Conservation (phyloP, 2,329 filamentous ascomycete species). For the Emmonsiellopsis sp. region DNA sequence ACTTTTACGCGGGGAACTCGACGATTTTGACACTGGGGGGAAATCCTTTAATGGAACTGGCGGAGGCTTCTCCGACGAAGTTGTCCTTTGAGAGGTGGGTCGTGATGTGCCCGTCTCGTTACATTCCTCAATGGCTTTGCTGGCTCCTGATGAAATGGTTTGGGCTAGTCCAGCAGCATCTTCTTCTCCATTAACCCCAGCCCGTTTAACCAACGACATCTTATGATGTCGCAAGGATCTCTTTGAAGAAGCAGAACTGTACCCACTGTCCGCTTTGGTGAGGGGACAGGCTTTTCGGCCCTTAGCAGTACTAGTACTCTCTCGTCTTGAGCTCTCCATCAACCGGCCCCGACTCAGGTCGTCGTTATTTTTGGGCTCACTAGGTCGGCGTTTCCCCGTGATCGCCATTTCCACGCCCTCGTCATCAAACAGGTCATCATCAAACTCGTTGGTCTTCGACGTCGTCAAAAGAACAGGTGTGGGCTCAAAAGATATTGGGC, state of each 20-base stretch:
- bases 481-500: neutral
- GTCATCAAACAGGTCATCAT: neutral
- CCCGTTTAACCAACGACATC: neutral
- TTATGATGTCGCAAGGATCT: neutral
- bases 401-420: slow-evolving; percentile 6
- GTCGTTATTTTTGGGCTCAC: neutral
- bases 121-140: slow-evolving; percentile 1
- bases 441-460: neutral
- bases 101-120: neutral
- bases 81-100: neutral
- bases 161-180: neutral
- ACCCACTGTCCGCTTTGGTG: slow-evolving; percentile 30
- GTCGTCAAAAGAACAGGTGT: neutral
- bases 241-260: slow-evolving; percentile 26
- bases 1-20: neutral
- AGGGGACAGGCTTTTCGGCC: slow-evolving; percentile 17
- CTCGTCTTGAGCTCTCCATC: slow-evolving; percentile 9
- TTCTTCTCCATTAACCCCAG: neutral
- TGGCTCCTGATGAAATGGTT: neutral
- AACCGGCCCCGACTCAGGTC: neutral
- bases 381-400: slow-evolving; percentile 10
- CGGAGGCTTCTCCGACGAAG: neutral
- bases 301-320: neutral
- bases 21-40: neutral
- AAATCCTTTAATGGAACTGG: neutral